Conservation (phyloP, 306 rosid species). For the Medicago arabica region DNA sequence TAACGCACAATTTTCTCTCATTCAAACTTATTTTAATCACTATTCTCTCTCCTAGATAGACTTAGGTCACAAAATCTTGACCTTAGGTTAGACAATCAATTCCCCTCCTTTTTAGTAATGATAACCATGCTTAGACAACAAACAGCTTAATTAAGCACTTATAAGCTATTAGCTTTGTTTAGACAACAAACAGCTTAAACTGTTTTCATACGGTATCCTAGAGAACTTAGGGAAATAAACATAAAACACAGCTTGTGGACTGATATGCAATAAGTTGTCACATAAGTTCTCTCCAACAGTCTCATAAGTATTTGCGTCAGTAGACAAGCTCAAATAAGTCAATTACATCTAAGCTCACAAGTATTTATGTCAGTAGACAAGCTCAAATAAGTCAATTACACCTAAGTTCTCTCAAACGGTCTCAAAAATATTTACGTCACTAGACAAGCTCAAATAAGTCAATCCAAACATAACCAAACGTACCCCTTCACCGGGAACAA, state of each 20-base stretch:
- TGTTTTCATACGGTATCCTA: not conserved
- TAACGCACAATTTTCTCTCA: not conserved
- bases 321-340: not conserved
- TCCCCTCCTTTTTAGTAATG: not conserved
- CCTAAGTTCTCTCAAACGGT: not conserved
- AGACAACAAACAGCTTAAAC: not conserved
- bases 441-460: not conserved
- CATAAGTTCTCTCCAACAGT: not conserved
- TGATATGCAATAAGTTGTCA: not conserved
- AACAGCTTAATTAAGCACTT: too few species aligned
- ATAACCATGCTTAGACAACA: not conserved
- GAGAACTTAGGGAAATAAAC: not conserved
- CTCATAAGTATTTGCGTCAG: not conserved
- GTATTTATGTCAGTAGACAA: too few species aligned
- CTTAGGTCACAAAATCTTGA: not conserved
- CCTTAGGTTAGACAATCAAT: not conserved
- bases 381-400: not conserved
- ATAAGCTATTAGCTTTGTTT: too few species aligned
- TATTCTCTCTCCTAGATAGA: slow-evolving; percentile 1
- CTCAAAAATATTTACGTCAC: not conserved
- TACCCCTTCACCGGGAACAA: slow-evolving; percentile 77
- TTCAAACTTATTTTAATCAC: not conserved
- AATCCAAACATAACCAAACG: slow-evolving; percentile 5
- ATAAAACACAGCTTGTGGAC: not conserved
- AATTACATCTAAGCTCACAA: not conserved